Base-by-base conservation (phyloP, 805 yeast genomes). In the Nakazawaea wyomingensis region DNA sequence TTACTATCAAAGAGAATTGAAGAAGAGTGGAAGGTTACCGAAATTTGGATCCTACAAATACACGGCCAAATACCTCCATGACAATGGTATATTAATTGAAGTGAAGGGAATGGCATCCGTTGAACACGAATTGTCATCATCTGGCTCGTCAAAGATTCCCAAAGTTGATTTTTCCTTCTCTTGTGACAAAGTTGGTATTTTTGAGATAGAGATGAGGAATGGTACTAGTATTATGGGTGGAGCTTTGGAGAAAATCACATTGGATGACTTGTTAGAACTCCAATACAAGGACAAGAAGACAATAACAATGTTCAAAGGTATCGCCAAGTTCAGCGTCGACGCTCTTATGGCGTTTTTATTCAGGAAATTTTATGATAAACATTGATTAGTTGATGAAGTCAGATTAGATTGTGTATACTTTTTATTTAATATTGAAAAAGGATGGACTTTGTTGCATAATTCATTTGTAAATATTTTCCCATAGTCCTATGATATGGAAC, bases 41-140 rank as follows among this genome's bases (percentile, higher is more conserved):
- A 76, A 74, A 55, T 85, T 81, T 60, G 95, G 96, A 3, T 78
- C 86, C 1, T 84, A 76, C 66, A 80, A 80, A 57, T 85, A 86
- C 64, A 74, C 87, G 0, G 82, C 87, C 4, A 82, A 83, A 50
- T 82, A 80, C 54, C 70, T 91, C 30, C 68, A 76, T 54, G 96
- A 89, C 45, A 82, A 76, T 49, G 82, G 85, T 0, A 74, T 89
- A 1, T 58, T 90, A 17, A 57, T 73, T 3, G 82, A 78, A 41
- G 66, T 84, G 31, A 72, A 71, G 14, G 88, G 87, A 0, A 65
- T 73, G 19, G 65, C 26, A 4, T 22, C 21, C 21, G 19, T 39
- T 8, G 43, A 34, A 16, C 32, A 33, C 28, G 46, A 30, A 33
- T 39, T 36, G 16, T 45, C 36, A n/a, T 22, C 33, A 2, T 35